Percentiles rank a stretch among this genome's conserved stretches.
These are phyloP conservation scores for Nigrospora oryzae DNA, from an alignment of 2,329 filamentous ascomycete genomes.

Conservation along the genomic window DNA sequence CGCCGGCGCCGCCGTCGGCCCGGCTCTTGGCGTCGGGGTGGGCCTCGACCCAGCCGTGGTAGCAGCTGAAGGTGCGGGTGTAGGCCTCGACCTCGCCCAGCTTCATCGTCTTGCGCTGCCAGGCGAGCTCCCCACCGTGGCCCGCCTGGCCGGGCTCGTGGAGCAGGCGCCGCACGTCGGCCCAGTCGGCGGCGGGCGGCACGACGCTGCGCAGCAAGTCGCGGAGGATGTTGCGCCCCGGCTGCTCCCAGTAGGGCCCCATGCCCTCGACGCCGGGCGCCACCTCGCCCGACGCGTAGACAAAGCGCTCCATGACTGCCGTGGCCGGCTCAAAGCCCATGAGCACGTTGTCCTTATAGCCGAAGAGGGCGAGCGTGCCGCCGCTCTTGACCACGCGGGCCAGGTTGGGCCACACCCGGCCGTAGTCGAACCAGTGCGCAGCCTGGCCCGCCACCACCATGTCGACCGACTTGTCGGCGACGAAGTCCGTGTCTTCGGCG, in stretches of 20 bases:
- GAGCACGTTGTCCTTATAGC: slow-evolving; percentile 57
- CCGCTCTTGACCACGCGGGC: slow-evolving; percentile 41
- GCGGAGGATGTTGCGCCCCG: slow-evolving; percentile 46
- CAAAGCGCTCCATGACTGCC: slow-evolving; percentile 43
- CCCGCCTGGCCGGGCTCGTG: slow-evolving; percentile 45
- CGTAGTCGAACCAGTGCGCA: slow-evolving; percentile 60
- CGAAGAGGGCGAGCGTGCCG: slow-evolving; percentile 57
- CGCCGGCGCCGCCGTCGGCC: slow-evolving; percentile 46
- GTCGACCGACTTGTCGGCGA: slow-evolving; percentile 42
- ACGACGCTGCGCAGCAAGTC: slow-evolving; percentile 40
- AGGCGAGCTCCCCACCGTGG: slow-evolving; percentile 26
- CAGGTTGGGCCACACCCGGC: slow-evolving; percentile 45
- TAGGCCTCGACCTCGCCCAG: slow-evolving; percentile 54
- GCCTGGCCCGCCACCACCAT: slow-evolving; percentile 43
- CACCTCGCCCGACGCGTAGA: slow-evolving; percentile 40
- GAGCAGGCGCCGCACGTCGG: slow-evolving; percentile 40
- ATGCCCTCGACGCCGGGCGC: slow-evolving; percentile 36
- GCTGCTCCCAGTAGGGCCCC: slow-evolving; percentile 53
- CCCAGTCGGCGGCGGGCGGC: slow-evolving; percentile 43
- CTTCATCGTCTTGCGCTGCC: slow-evolving; percentile 45
- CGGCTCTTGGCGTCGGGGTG: slow-evolving; percentile 40
- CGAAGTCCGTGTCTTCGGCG: slow-evolving; percentile 45
- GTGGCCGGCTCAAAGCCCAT: slow-evolving; percentile 43
- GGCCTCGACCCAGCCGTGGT: slow-evolving; percentile 47
- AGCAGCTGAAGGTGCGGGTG: slow-evolving; percentile 51